Evolutionary conservation across 2,329 filamentous ascomycete species (phyloP).

Genomic region (Ophiosphaerella herpotricha): DNA sequence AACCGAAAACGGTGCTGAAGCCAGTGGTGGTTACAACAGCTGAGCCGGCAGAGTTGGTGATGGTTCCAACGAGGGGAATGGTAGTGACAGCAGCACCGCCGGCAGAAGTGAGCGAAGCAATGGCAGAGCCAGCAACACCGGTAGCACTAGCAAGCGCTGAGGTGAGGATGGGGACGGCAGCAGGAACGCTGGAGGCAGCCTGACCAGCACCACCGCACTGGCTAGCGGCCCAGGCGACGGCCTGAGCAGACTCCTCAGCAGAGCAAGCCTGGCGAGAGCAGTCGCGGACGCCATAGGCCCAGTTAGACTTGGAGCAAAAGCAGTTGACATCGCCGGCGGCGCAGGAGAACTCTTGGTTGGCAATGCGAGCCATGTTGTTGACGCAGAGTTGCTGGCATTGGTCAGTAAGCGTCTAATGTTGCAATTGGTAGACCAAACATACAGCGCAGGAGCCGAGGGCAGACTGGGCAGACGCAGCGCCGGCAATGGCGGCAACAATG

Average conservation of each 20-base stretch:
- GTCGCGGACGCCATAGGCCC: conserved; percentile 54
- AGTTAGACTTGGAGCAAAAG: conserved; percentile 52
- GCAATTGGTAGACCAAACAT: conserved; percentile 17
- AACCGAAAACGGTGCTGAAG: conserved; percentile 25
- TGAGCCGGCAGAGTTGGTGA: conserved; percentile 26
- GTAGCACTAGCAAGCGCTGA: conserved; percentile 14
- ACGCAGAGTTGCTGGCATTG: conserved; percentile 47
- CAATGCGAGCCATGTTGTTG: conserved; percentile 53
- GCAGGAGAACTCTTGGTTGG: conserved; percentile 48
- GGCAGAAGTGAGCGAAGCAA: conserved; percentile 6
- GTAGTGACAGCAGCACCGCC: conserved; percentile 21
- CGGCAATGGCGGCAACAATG: conserved; percentile 41
- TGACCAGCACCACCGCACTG: conserved; percentile 39
- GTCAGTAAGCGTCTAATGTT: not conserved
- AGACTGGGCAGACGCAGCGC: conserved; percentile 42
- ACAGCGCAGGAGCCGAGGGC: conserved; percentile 41
- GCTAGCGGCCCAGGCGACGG: conserved; percentile 40
- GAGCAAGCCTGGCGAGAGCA: conserved; percentile 51
- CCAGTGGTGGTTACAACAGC: conserved; percentile 29
- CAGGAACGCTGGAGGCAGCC: conserved; percentile 14
- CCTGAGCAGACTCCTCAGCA: conserved; percentile 26
- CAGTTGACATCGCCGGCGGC: conserved; percentile 44
- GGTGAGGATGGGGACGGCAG: conserved; percentile 20
- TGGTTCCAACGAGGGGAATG: conserved; percentile 22
- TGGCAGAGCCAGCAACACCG: conserved; percentile 1